phyloP scores from a whole-genome alignment of 768 basidiomycete genomes.

The Favolaschia claudopus region DNA sequence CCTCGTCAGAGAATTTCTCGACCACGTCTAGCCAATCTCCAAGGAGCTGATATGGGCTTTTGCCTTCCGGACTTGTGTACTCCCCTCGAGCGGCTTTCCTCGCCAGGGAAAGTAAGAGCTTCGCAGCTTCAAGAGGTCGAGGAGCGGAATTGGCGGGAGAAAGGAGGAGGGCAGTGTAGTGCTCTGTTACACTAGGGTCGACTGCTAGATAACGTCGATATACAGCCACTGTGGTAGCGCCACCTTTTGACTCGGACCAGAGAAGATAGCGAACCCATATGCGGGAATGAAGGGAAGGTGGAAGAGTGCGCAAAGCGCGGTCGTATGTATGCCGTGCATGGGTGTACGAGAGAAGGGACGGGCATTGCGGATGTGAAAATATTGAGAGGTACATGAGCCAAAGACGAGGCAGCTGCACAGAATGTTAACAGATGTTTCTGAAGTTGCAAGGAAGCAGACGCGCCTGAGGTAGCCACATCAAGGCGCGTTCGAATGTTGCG shows the following conservation, averaged over 20 bases:
- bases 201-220: slow-evolving; percentile 91
- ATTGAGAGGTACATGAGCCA: slow-evolving; percentile 95
- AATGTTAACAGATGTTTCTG: slow-evolving; percentile 8
- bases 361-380: slow-evolving; percentile 90
- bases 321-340: slow-evolving; percentile 96
- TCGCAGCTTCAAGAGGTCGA: slow-evolving; percentile 92
- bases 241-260: slow-evolving; percentile 88
- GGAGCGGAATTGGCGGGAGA: slow-evolving; percentile 61
- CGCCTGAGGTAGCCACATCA: slow-evolving; percentile 95
- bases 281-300: slow-evolving; percentile 89
- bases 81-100: slow-evolving; percentile 84
- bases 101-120: slow-evolving; percentile 84
- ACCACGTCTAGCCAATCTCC: slow-evolving; percentile 92
- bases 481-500: slow-evolving; percentile 88
- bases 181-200: slow-evolving; percentile 83
- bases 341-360: slow-evolving; percentile 81
- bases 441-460: slow-evolving; percentile 35
- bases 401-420: slow-evolving; percentile 80
- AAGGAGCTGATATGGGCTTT: slow-evolving; percentile 94
- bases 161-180: slow-evolving; percentile 75
- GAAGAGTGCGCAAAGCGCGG: slow-evolving; percentile 90
- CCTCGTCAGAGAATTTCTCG: slow-evolving; percentile 89
- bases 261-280: slow-evolving; percentile 93
- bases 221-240: slow-evolving; percentile 76
- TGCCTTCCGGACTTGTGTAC: slow-evolving; percentile 89